Conservation (phyloP, 179 eudicot species). For the Actinidia polygama region DNA sequence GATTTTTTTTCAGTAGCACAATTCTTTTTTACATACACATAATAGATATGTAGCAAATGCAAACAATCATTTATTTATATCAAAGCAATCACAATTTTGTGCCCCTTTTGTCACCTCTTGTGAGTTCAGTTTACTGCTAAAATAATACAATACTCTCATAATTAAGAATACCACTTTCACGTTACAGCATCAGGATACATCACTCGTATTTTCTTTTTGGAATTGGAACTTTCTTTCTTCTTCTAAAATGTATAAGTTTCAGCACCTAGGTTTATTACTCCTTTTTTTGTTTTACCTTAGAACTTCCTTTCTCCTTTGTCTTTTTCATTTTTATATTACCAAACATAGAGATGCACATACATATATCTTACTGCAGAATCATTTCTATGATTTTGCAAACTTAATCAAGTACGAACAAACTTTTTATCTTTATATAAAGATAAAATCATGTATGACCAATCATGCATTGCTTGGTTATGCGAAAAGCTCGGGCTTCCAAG, state of each 20-base stretch:
- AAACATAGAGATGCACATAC: background rate
- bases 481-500: background rate
- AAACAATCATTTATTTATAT: background rate
- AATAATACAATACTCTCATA: slow-evolving; percentile 3
- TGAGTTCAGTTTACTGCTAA: background rate
- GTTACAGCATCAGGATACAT: background rate
- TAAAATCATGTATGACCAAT: too few species aligned
- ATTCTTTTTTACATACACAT: background rate
- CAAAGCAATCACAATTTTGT: background rate
- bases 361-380: background rate
- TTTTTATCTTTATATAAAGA: too few species aligned
- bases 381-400: background rate
- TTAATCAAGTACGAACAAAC: background rate
- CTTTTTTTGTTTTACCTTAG: background rate
- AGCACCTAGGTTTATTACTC: background rate
- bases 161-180: background rate
- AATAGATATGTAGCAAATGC: background rate
- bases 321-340: background rate
- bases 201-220: background rate
- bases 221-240: slow-evolving; percentile 1
- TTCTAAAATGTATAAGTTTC: background rate
- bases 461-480: background rate
- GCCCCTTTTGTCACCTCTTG: background rate
- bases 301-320: background rate
- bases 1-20: background rate